Percentiles rank a stretch among this genome's conserved stretches.
Evolutionary conservation across 2,329 filamentous ascomycete genomes (phyloP).

Genomic region (Pseudogymnoascus destructans): DNA sequence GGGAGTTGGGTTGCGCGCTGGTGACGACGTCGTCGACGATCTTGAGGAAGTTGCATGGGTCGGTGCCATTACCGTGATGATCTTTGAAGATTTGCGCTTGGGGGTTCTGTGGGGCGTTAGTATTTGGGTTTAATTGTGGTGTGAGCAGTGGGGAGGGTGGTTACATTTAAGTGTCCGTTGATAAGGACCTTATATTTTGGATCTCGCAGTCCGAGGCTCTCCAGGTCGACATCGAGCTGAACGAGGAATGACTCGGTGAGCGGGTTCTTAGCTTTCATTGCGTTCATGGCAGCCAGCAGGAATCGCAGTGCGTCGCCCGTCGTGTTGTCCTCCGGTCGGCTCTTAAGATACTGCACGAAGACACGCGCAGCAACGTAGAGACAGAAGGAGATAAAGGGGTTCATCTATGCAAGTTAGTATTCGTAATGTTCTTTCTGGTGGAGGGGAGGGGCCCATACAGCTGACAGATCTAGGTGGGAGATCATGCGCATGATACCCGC

Average conservation of each 20-base stretch:
- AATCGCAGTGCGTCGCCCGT: conserved; percentile 77
- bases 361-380: conserved; percentile 92
- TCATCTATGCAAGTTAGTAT: conserved; percentile 51
- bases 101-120: background rate
- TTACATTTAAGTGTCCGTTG: conserved; percentile 28
- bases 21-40: conserved; percentile 44
- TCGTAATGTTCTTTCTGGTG: background rate
- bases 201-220: conserved; percentile 52
- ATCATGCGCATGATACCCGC: conserved; percentile 92
- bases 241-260: conserved; percentile 90
- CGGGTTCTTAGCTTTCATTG: conserved; percentile 74
- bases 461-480: conserved; percentile 73
- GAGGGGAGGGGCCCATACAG: conserved; percentile 41
- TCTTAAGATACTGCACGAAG: conserved; percentile 94
- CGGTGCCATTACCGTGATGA: conserved; percentile 30
- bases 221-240: conserved; percentile 83
- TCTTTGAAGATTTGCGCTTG: conserved; percentile 18
- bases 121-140: conserved; percentile 14
- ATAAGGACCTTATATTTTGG: conserved; percentile 44
- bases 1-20: background rate
- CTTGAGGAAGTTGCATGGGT: conserved; percentile 47
- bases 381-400: conserved; percentile 90
- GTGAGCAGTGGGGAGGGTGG: conserved; percentile 9
- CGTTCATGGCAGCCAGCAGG: conserved; percentile 78
- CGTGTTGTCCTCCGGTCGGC: conserved; percentile 70